Evolutionary conservation across 2,329 filamentous ascomycete genomes (phyloP).

Genomic region (Bipolaris oryzae): DNA sequence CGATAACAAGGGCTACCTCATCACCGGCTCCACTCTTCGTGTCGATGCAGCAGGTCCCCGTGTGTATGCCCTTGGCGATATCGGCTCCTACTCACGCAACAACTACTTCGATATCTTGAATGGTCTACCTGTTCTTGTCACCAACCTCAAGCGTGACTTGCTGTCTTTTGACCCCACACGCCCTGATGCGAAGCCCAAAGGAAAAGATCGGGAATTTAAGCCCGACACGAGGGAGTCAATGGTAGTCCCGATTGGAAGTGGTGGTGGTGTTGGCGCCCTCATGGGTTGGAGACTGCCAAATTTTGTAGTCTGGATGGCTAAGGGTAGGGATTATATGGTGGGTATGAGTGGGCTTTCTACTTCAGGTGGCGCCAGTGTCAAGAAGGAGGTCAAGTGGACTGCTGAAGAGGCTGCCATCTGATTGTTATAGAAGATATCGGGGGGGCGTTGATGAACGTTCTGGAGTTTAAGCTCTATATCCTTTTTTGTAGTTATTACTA

Average conservation of each 20-base stretch:
- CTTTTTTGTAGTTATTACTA: neutral
- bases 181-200: conserved; percentile 30
- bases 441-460: neutral
- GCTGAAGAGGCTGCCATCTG: conserved; percentile 31
- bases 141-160: conserved; percentile 57
- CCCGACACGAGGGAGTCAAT: conserved; percentile 31
- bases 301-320: conserved; percentile 49
- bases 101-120: conserved; percentile 50
- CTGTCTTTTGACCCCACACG: conserved; percentile 32
- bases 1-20: conserved; percentile 55
- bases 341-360: conserved; percentile 23
- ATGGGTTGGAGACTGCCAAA: conserved; percentile 50
- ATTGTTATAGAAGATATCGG: neutral
- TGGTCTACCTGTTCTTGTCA: conserved; percentile 49
- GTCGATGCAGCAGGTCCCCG: conserved; percentile 53
- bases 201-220: conserved; percentile 35
- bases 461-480: neutral
- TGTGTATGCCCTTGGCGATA: conserved; percentile 58
- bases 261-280: conserved; percentile 42
- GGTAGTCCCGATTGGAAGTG: conserved; percentile 42
- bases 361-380: conserved; percentile 25
- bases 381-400: conserved; percentile 37
- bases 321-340: conserved; percentile 51
- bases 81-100: conserved; percentile 52
- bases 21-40: conserved; percentile 55